Evolutionary conservation across 441 rosid species (phyloP), one percentile per base, ranked within the genome.

Genomic region (Theobroma grandiflorum): DNA sequence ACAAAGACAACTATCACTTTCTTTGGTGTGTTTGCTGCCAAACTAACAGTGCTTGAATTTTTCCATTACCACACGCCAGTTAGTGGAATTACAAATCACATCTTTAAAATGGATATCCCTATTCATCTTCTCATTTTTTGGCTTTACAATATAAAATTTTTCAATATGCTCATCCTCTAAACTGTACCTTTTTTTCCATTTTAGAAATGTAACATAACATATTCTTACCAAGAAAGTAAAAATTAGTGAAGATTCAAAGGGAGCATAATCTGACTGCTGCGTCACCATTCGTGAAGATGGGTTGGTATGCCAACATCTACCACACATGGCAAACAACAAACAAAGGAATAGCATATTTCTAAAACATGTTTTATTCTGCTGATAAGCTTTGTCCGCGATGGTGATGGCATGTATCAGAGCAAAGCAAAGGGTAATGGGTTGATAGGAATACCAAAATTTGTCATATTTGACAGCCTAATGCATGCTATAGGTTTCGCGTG

Each of bases 1-100:
- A 78, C 74, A 78, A 43, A 14, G 20, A 57, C 75, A 57, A 78
- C 65, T 57, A 69, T 68, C 68, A 40, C 66, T 57, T 57, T 57
- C 80, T 31, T 33, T 47, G 53, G 15, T 67, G 26, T 26, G 74
- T 53, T 77, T 38, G 65, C 43, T 53, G 74, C 74, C 74, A 55
- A 77, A 67, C 49, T 52, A 55, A n/a, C 37, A 10, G 69, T 42
- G 77, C 47, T 12, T 73, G 52, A n/a, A 65, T 0, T 7, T 73
- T 38, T 55, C 43, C 43, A 37, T 73, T 18, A 15, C 50, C 31
- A 20, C 45, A 68, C 37, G 20, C 65, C 77, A 22, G 7, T 22
- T 40, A 59, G 67, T 57, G 67, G 77, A 74, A 59, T 74, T 74
- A 57, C 53, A 20, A 58, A 74, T 20, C 38, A 55, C 18, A 11